A percentile compares a stretch with the other conserved stretches of the same genome.
Evolutionary conservation across 140 eudicot genomes (phyloP).

Genomic region (Stevia rebaudiana): DNA sequence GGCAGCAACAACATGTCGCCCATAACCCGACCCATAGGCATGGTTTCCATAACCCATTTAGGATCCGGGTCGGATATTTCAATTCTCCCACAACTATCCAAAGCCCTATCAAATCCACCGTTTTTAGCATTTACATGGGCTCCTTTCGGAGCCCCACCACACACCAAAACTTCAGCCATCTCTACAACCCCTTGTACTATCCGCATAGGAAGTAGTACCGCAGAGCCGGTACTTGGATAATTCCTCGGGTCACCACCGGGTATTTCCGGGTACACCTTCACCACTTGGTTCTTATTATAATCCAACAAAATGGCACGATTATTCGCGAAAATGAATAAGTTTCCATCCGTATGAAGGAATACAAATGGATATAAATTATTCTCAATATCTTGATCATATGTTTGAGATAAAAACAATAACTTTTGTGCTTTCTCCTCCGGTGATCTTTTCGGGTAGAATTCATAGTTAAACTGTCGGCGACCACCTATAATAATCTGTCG

Average conservation of each 20-base stretch:
- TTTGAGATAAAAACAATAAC: constrained; percentile 39
- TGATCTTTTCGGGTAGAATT: constrained; percentile 49
- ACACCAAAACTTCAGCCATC: constrained; percentile 54
- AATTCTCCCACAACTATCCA: constrained; percentile 55
- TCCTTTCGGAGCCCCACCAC: constrained; percentile 75
- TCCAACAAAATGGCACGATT: constrained; percentile 54
- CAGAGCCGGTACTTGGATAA: constrained; percentile 75
- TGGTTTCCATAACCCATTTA: constrained; percentile 61
- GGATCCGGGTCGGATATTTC: constrained; percentile 50
- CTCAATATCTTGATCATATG: constrained; percentile 41
- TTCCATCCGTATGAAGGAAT: constrained; percentile 53
- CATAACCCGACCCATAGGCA: constrained; percentile 61
- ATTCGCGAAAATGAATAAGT: constrained; percentile 56
- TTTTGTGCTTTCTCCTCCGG: not conserved
- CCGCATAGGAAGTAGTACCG: constrained; percentile 59
- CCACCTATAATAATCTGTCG: constrained; percentile 63
- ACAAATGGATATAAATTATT: constrained; percentile 73
- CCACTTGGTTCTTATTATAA: constrained; percentile 26
- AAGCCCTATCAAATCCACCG: constrained; percentile 37
- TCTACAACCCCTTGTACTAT: constrained; percentile 19
- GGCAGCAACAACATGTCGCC: constrained; percentile 73
- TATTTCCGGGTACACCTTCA: constrained; percentile 41
- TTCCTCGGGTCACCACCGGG: constrained; percentile 67
- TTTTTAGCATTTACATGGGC: constrained; percentile 27
- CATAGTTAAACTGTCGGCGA: constrained; percentile 50